phyloP scores from a whole-genome alignment of 75 land plant genomes.

The Larix kaempferi region DNA sequence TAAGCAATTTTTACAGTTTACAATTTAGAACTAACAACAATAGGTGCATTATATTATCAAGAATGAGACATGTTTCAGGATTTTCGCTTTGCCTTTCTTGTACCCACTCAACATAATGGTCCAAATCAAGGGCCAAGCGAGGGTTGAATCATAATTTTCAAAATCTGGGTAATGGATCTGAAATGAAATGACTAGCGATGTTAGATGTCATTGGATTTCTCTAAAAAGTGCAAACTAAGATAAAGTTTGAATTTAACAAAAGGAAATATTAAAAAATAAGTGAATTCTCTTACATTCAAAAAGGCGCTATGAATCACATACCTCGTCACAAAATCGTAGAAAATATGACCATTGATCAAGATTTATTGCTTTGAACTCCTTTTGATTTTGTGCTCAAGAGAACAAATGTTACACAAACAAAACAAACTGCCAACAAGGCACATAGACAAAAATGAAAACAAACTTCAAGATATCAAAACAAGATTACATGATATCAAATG shows the following conservation, averaged over 20 bases:
- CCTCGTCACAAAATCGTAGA: constrained; percentile 91
- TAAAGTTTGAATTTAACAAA: no score
- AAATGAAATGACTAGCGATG: background rate
- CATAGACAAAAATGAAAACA: background rate
- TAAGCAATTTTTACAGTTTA: no score
- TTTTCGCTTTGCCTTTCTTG: no score
- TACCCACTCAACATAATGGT: no score
- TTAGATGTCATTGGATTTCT: background rate
- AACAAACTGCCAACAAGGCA: background rate
- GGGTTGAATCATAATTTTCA: constrained; percentile 63
- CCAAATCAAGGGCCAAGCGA: constrained; percentile 82
- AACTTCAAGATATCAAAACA: background rate
- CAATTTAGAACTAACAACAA: no score
- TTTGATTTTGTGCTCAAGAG: constrained; percentile 54
- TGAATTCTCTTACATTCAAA: background rate
- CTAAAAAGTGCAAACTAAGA: background rate
- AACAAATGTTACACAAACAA: background rate
- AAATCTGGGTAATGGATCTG: constrained; percentile 80
- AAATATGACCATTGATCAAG: constrained; percentile 92
- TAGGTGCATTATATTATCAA: no score
- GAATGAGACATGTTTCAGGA: no score
- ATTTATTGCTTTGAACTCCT: constrained; percentile 89
- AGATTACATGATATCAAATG: no score
- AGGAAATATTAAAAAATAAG: background rate
- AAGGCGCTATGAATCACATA: constrained; percentile 10